Conservation (phyloP, 768 basidiomycete genomes). For the Asterophora lycoperdoides region DNA sequence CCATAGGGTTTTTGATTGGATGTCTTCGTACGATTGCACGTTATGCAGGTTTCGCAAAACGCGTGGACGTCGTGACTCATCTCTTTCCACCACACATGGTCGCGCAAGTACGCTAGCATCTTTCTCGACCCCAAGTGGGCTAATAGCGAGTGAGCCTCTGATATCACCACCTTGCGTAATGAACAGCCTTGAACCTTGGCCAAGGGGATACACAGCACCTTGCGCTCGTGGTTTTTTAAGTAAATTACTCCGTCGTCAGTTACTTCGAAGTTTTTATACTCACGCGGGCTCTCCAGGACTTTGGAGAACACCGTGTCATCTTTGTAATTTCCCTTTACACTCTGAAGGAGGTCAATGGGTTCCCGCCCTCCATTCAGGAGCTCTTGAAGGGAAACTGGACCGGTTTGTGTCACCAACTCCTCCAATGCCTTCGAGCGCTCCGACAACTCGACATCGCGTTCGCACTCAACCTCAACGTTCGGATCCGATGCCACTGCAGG, state of each 20-base stretch:
- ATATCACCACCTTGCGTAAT: slow-evolving; percentile 26
- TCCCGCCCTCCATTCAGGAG: slow-evolving; percentile 2
- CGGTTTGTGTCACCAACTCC: not conserved
- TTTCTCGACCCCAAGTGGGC: slow-evolving; percentile 32
- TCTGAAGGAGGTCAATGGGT: slow-evolving; percentile 3
- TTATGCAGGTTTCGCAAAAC: slow-evolving; percentile 25
- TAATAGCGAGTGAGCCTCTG: slow-evolving; percentile 32
- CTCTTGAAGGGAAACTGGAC: not conserved
- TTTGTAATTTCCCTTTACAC: slow-evolving; percentile 11
- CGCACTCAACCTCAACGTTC: too few species aligned
- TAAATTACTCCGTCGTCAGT: slow-evolving; percentile 14
- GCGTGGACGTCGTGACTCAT: slow-evolving; percentile 11
- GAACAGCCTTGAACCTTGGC: slow-evolving; percentile 7
- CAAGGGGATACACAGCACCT: slow-evolving; percentile 18
- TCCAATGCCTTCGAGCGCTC: not conserved
- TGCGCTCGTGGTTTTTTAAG: not conserved
- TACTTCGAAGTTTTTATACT: slow-evolving; percentile 16
- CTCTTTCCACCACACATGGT: slow-evolving; percentile 33
- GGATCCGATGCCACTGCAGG: too few species aligned
- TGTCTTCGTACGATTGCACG: slow-evolving; percentile 13
- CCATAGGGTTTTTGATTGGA: slow-evolving; percentile 17
- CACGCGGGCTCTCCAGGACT: slow-evolving; percentile 7
- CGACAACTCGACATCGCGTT: not conserved
- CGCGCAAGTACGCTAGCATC: slow-evolving; percentile 26
- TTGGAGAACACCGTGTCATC: slow-evolving; percentile 13